Conservation (phyloP, 331 rosid genomes). For the Quercus lobata region DNA sequence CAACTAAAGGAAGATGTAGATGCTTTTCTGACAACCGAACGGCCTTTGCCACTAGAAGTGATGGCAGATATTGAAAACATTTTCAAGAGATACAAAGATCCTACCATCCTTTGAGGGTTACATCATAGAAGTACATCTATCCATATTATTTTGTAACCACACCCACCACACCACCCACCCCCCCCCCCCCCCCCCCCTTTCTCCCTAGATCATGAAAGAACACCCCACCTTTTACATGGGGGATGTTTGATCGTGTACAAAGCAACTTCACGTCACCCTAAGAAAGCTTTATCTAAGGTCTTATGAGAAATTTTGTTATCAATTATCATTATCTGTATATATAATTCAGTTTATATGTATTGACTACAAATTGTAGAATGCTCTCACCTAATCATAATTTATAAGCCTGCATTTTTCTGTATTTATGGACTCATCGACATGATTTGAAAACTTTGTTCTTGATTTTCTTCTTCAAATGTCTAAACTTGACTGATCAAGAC, state of each 20-base stretch:
- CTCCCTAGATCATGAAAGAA: not conserved
- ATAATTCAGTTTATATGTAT: not conserved
- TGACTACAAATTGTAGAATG: not conserved
- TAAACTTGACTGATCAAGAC: not conserved
- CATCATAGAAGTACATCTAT: not conserved
- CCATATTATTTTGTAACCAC: too few relatives aligned
- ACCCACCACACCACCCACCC: too few relatives aligned
- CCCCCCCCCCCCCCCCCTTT: too few relatives aligned
- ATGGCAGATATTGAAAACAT: constrained; percentile 56
- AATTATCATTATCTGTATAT: not conserved
- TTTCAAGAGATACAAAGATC: constrained; percentile 81
- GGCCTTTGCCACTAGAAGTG: constrained; percentile 66
- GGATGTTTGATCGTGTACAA: not conserved
- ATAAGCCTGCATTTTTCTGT: not conserved
- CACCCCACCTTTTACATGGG: not conserved
- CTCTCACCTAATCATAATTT: not conserved
- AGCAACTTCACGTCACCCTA: not conserved
- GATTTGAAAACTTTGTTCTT: not conserved
- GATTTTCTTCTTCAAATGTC: not conserved
- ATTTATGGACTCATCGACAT: not conserved
- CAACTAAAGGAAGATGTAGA: constrained; percentile 79
- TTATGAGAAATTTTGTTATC: not conserved
- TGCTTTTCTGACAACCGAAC: constrained; percentile 56
- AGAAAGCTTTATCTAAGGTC: not conserved
- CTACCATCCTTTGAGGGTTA: constrained; percentile 38